Evolutionary conservation across 306 rosid genomes (phyloP), one percentile per base, ranked within the genome.

Genomic region (Crotalaria pallida): DNA sequence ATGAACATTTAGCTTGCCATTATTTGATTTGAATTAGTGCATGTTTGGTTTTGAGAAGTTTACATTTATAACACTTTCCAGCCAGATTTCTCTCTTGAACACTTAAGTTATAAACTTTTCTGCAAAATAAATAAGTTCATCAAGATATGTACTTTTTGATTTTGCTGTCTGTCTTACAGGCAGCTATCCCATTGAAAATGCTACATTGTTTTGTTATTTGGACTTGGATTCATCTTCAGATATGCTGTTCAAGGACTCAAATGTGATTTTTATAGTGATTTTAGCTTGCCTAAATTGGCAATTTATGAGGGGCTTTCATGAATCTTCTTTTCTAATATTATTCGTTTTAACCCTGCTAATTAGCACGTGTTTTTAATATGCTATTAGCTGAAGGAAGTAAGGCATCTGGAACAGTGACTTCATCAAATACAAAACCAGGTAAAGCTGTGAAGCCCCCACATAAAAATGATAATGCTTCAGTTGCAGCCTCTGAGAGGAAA

Each of bases 341-440:
- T 16, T 18, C 31, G 27, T 1, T 21, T 10, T 16, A 29, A 40
- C 43, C 48, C 74, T 68, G 63, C 67, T 77, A 36, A 69, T 69
- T 12, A 15, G 45, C 40, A 38, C 56, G 65, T 50, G 9, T 62
- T 67, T 67, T 3, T 49, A 56, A 69, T 64, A 26, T 58, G 36
- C 29, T 47, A 44, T 72, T 69, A 79, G 81, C 81, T 59, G 86
- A 83, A 71, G 81, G 77, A 66, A 56, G 57, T 52, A 79, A 56
- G 69, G 58, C 72, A 47, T 61, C 86, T 75, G 79, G 81, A 63
- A 34, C 66, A 15, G 60, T 45, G 27, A 17, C 75, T 18, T 45
- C 79, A 12, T 77, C 12, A 16, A 79, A 45, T 65, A 65, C 43
- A 45, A 82, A 79, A 71, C 77, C 81, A 59, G 48, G 58, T 47